These are phyloP conservation scores for Kwoniella bestiolae DNA, from an alignment of 768 basidiomycete genomes.

Conservation along the genomic window DNA sequence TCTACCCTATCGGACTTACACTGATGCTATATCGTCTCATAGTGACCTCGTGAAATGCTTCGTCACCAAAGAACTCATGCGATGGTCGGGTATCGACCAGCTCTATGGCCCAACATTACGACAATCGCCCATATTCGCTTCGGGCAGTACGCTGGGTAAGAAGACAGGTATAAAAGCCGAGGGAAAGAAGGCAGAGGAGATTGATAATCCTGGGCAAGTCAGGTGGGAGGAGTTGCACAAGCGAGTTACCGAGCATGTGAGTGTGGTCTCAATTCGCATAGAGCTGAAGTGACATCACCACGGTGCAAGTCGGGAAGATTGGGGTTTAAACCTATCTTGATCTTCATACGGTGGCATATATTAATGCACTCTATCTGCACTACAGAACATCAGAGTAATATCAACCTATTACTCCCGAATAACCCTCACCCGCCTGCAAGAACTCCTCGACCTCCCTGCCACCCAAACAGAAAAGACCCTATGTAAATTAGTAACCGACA, in stretches of 20 bases:
- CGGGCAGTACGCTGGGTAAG: constrained; percentile 56
- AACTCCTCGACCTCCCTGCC: constrained; percentile 80
- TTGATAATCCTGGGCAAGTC: constrained; percentile 61
- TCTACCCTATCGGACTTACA: neutral
- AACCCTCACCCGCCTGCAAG: constrained; percentile 76
- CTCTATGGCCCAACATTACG: constrained; percentile 84
- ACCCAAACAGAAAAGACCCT: constrained; percentile 86
- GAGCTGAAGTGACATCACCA: neutral
- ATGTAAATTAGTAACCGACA: constrained; percentile 84
- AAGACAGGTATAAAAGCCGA: constrained; percentile 49
- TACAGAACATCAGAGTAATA: constrained; percentile 96
- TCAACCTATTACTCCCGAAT: constrained; percentile 94
- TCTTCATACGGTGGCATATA: no score
- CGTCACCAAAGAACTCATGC: constrained; percentile 87
- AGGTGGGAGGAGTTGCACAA: constrained; percentile 95
- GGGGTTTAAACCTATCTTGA: no score
- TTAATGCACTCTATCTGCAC: no score
- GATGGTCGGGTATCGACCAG: constrained; percentile 91
- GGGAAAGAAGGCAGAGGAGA: constrained; percentile 51
- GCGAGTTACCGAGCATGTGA: constrained; percentile 93
- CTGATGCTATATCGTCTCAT: constrained; percentile 7
- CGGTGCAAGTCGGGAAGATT: no score
- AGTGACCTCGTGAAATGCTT: constrained; percentile 95
- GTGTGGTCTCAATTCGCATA: constrained; percentile 49
- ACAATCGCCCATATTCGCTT: constrained; percentile 77